Evolutionary conservation across 2,329 filamentous ascomycete species (phyloP), one percentile per base, ranked within the genome.

Genomic region (Didymosphaeria variabile): DNA sequence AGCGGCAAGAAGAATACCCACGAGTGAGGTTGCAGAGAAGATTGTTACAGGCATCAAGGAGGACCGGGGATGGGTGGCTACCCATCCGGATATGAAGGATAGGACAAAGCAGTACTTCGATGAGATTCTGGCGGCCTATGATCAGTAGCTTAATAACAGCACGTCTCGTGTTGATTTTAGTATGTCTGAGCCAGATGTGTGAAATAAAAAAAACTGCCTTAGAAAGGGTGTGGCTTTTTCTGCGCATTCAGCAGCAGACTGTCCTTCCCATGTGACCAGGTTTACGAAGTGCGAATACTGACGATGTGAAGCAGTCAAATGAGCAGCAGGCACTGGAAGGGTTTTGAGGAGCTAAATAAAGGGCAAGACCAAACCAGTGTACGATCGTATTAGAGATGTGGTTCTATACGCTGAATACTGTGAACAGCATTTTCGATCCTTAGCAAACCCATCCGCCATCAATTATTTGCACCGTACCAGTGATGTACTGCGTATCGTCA

Each of bases 401-500:
- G 17, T 40, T 40, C 5, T 15, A 6, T 17, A 6, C 17, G 19
- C 40, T 9, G 40, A 44, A 17, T 44, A 21, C n/a, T n/a, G n/a
- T 44, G 17, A 19, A 44, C 5, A 21, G 17, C 9, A 10, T 46
- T 51, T 46, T 34, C 26, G 2, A 13, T 26, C 60, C 54, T 6
- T 65, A 63, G 40, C 63, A 67, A 13, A 64, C 54, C 66, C 60
- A 68, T 5, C 79, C 81, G 5, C 82, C 82, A 70, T 84, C 82
- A 21, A 83, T 44, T 44, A 44, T 44, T 17, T 44, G 40, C 9
- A 80, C 73, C 5, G 77, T 73, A 1, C 82, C 81, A 0, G 81
- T 84, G 2, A 82, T 79, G 69, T 79, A 83, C 19, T 76, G 78
- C 4, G 75, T 68, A 19, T 78, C 80, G 63, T 81, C 77, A 62